A percentile compares a stretch with the other conserved stretches of the same genome.
phyloP scores from a whole-genome alignment of 805 yeast genomes.

The Nakazawaea siamensis region DNA sequence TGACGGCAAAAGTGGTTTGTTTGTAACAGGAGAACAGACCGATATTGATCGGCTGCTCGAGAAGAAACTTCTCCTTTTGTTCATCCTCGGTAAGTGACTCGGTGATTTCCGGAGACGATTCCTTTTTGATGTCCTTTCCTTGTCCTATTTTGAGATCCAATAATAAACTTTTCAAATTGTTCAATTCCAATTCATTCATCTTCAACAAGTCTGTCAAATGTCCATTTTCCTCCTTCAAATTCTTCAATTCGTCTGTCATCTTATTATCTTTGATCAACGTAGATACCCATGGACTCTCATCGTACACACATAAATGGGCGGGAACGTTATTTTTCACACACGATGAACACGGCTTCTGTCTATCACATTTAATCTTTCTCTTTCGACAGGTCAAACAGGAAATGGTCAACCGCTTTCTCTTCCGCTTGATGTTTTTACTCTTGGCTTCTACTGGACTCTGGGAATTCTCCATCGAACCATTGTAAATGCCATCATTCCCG shows the following conservation, averaged over 20 bases:
- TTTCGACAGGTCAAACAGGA: slow-evolving; percentile 22
- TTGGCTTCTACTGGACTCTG: too few relatives aligned
- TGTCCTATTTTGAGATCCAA: slow-evolving; percentile 2
- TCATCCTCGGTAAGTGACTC: not conserved
- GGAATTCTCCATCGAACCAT: too few relatives aligned
- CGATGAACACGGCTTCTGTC: slow-evolving; percentile 21
- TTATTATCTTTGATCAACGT: slow-evolving; percentile 10
- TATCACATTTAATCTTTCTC: slow-evolving; percentile 24
- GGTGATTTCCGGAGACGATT: not conserved
- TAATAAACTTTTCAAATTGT: slow-evolving; percentile 4
- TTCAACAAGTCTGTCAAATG: slow-evolving; percentile 7
- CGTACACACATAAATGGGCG: slow-evolving; percentile 9
- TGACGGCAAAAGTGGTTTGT: slow-evolving; percentile 5
- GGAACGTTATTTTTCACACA: slow-evolving; percentile 18
- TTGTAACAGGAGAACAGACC: slow-evolving; percentile 8
- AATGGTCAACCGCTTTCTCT: slow-evolving; percentile 17
- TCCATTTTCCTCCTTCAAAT: slow-evolving; percentile 9
- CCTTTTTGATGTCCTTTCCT: not conserved
- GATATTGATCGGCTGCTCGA: slow-evolving; percentile 6
- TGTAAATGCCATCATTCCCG: not conserved
- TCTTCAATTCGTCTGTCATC: slow-evolving; percentile 8
- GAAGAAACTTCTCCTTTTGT: not conserved
- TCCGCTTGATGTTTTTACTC: slow-evolving; percentile 1
- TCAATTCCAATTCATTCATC: slow-evolving; percentile 10
- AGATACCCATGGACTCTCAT: slow-evolving; percentile 10